Evolutionary conservation across 306 rosid species (phyloP), one percentile per base, ranked within the genome.

Genomic region (Gleditsia sinensis): DNA sequence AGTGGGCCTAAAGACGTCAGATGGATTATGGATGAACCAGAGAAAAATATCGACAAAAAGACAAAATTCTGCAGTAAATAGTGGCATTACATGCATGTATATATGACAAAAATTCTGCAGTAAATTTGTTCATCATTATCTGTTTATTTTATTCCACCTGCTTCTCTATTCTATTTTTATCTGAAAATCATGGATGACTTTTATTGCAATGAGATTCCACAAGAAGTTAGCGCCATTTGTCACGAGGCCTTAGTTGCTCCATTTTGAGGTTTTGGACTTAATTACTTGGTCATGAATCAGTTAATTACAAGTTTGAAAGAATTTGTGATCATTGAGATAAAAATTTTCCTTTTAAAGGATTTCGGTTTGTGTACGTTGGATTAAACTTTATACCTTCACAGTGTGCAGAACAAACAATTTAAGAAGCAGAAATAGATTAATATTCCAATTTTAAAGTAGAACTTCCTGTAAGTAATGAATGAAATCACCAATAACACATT

Each of bases 1-100:
- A 59, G 16, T 59, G 25, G 66, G 66, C 66, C 66, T 1, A 32
- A 32, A 33, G 17, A 37, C 10, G 4, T 1, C 21, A 42, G 4
- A 42, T n/a, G 23, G 42, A 58, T 17, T 19, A 57, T 57, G 16
- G 37, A 57, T 57, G 16, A 28, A 39, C 8, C 43, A 7, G 16
- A 33, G 33, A 77, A 4, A 69, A 19, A 14, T 5, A 7, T 60
- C 14, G 48, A 14, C 17, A 39, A 4, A 2, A 19, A 14, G 78
- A 78, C 74, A 71, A 54, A 70, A 32, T 46, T 30, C 27, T 54
- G 67, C 53, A 40, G 45, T 32, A 71, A 78, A 64, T 12, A 23
- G 25, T 48, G 60, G 28, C 5, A 53, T 45, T 58, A 36, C 71
- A 33, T 71, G 61, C 59, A 28, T 71, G 67, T 39, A 43, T 39